Evolutionary conservation across 176 grass and related monocot species (phyloP).

Genomic region (maize (Zea mays)): DNA sequence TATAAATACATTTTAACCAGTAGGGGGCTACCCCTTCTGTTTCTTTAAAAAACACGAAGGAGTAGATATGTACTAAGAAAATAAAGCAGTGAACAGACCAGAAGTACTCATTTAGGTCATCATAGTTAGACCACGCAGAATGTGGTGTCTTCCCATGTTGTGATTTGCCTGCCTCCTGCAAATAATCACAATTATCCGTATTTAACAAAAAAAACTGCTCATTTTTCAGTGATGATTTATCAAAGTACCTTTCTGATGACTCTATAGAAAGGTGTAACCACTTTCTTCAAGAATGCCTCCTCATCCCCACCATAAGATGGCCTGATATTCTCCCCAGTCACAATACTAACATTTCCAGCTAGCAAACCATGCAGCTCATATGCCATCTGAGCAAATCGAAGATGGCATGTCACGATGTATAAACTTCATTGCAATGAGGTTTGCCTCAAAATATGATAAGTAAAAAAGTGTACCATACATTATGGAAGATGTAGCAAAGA

Average conservation of each 20-base stretch:
- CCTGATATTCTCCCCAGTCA: constrained; percentile 92
- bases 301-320: constrained; percentile 93
- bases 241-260: constrained; percentile 68
- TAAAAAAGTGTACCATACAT: constrained; percentile 50
- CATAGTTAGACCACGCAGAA: constrained; percentile 97
- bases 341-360: constrained; percentile 82
- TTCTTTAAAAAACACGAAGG: background rate
- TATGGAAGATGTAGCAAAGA: constrained; percentile 96
- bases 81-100: constrained; percentile 54
- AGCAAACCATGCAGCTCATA: constrained; percentile 86
- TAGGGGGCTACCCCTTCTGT: background rate
- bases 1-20: background rate
- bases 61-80: constrained; percentile 17
- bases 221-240: constrained; percentile 18
- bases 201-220: constrained; percentile 25
- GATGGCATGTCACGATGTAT: constrained; percentile 15
- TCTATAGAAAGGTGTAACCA: constrained; percentile 81
- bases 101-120: constrained; percentile 95
- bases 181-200: constrained; percentile 40
- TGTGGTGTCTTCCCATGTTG: constrained; percentile 89
- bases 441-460: constrained; percentile 14
- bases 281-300: constrained; percentile 95
- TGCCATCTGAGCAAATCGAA: constrained; percentile 74
- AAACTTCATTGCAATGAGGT: constrained; percentile 16
- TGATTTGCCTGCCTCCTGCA: constrained; percentile 88